A percentile compares a stretch with the other conserved stretches of the same genome.
phyloP scores from a whole-genome alignment of 2,329 filamentous ascomycete genomes.

The Clathrospora elynae region DNA sequence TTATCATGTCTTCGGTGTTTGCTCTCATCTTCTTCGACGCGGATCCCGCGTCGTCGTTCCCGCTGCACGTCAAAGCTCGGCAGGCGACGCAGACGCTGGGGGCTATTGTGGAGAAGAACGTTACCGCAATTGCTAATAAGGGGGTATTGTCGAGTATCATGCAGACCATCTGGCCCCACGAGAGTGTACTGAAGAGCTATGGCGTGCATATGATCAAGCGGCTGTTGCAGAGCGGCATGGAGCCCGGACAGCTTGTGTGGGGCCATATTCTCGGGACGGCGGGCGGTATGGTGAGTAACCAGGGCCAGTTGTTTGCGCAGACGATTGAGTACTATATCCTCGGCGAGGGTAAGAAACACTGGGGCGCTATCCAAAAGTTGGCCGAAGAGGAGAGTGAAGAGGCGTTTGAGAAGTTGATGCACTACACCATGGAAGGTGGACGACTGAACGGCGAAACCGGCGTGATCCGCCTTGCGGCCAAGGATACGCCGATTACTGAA shows the following conservation, averaged over 20 bases:
- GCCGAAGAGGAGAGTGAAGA: constrained; percentile 50
- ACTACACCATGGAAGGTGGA: constrained; percentile 56
- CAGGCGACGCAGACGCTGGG: constrained; percentile 57
- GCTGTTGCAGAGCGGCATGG: constrained; percentile 55
- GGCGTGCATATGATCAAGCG: constrained; percentile 62
- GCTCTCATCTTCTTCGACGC: constrained; percentile 61
- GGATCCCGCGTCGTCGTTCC: constrained; percentile 59
- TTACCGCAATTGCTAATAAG: constrained; percentile 52
- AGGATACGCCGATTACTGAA: constrained; percentile 43
- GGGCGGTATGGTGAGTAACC: constrained; percentile 60
- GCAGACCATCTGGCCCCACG: constrained; percentile 46
- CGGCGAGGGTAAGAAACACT: constrained; percentile 55
- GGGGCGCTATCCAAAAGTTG: constrained; percentile 55
- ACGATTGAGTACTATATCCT: constrained; percentile 62
- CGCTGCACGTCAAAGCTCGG: constrained; percentile 56
- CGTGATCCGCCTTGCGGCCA: constrained; percentile 47
- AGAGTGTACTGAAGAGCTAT: constrained; percentile 56
- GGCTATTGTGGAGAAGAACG: constrained; percentile 56
- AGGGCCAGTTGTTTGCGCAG: constrained; percentile 63
- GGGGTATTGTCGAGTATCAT: constrained; percentile 52
- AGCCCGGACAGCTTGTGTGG: constrained; percentile 59
- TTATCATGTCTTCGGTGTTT: constrained; percentile 60
- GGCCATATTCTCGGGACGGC: constrained; percentile 63
- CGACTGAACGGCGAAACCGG: constrained; percentile 53
- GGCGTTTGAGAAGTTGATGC: constrained; percentile 55